Percentiles rank a stretch among this genome's conserved stretches.
phyloP scores from a whole-genome alignment of 2,329 filamentous ascomycete species.

The Pseudogymnoascus pannorum region DNA sequence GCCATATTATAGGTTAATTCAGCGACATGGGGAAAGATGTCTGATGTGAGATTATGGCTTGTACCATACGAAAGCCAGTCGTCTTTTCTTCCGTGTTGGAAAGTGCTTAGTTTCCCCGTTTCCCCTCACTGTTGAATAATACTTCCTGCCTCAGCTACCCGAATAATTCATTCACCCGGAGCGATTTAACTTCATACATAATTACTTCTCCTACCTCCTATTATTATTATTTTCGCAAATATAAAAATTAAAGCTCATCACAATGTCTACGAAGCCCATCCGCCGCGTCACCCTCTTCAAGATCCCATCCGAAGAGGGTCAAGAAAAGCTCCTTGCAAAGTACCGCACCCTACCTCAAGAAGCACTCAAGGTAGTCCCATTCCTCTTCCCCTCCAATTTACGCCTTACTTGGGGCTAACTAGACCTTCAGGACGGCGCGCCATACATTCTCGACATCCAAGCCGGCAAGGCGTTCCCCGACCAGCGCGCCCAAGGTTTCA shows the following conservation, averaged over 20 bases:
- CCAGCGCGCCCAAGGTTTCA: slow-evolving; percentile 46
- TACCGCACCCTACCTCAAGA: slow-evolving; percentile 29
- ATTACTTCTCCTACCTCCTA: neutral
- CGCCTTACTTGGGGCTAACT: neutral
- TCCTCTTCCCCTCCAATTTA: neutral
- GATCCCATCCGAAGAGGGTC: slow-evolving; percentile 38
- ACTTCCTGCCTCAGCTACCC: neutral
- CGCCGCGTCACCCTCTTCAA: slow-evolving; percentile 48
- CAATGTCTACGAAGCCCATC: slow-evolving; percentile 26
- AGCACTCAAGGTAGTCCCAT: slow-evolving; percentile 33
- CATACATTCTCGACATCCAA: slow-evolving; percentile 45
- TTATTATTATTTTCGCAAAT: neutral
- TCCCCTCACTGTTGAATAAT: neutral
- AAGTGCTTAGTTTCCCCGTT: neutral
- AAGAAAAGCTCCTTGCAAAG: slow-evolving; percentile 35
- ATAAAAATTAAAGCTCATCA: slow-evolving; percentile 17
- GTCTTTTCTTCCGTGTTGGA: neutral
- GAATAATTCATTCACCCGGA: neutral
- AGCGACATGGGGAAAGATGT: neutral
- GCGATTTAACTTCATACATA: neutral
- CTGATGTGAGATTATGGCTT: neutral
- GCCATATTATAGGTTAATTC: neutral
- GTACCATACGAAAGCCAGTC: neutral
- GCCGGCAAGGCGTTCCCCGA: slow-evolving; percentile 42
- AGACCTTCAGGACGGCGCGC: slow-evolving; percentile 43